A percentile compares a stretch with the other conserved stretches of the same genome.
Conservation (phyloP, 768 basidiomycete genomes). For the Galerina sulciceps region DNA sequence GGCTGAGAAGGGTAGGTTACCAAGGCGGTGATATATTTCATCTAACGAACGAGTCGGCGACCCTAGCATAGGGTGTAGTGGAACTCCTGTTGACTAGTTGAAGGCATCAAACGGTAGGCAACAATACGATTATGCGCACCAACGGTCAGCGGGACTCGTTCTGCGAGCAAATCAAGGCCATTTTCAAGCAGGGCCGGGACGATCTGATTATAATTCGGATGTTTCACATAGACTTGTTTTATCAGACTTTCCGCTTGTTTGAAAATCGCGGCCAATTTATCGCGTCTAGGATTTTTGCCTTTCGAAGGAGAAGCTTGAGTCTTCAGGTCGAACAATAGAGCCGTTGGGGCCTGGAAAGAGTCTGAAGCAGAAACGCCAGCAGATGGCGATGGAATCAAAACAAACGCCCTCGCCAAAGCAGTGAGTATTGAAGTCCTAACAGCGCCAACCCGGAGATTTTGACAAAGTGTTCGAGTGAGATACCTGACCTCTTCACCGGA, state of each 20-base stretch:
- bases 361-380: slow-evolving; percentile 14
- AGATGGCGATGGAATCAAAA: slow-evolving; percentile 52
- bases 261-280: slow-evolving; percentile 47
- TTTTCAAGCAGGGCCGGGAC: slow-evolving; percentile 58
- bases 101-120: background rate
- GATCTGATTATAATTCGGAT: slow-evolving; percentile 79
- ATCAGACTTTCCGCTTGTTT: slow-evolving; percentile 64
- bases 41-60: slow-evolving; percentile 83
- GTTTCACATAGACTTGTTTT: slow-evolving; percentile 75
- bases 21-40: slow-evolving; percentile 79
- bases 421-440: slow-evolving; percentile 82
- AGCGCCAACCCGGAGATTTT: slow-evolving; percentile 86
- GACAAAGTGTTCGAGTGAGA: slow-evolving; percentile 73
- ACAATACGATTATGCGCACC: slow-evolving; percentile 47
- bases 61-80: slow-evolving; percentile 85
- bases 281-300: slow-evolving; percentile 28
- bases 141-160: slow-evolving; percentile 67
- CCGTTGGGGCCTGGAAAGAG: slow-evolving; percentile 27
- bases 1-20: slow-evolving; percentile 70
- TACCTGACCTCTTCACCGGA: slow-evolving; percentile 89
- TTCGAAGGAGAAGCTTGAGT: slow-evolving; percentile 21
- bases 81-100: slow-evolving; percentile 54
- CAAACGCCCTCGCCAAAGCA: slow-evolving; percentile 79
- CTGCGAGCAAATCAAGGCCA: slow-evolving; percentile 63
- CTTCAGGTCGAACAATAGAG: slow-evolving; percentile 30